Percentiles rank a stretch among this genome's conserved stretches.
Conservation (phyloP, 495 filamentous ascomycete species). For the Aspergillus sparsus region DNA sequence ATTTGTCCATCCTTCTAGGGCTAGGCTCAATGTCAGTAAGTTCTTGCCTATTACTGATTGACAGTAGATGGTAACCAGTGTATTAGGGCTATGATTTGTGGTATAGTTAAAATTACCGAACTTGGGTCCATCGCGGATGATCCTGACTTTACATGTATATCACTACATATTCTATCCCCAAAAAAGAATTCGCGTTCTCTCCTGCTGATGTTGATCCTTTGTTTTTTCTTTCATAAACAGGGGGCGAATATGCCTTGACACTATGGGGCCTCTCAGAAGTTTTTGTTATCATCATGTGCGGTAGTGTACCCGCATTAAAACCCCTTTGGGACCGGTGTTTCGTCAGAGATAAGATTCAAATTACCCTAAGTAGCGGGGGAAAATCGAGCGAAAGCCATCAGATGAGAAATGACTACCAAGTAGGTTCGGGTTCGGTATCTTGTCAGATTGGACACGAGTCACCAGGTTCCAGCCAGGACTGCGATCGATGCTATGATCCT, state of each 20-base stretch:
- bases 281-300: slow-evolving; percentile 11
- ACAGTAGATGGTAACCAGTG: neutral
- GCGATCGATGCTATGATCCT: neutral
- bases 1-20: slow-evolving; percentile 5
- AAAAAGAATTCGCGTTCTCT: neutral
- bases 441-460: slow-evolving; percentile 1
- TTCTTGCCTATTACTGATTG: neutral
- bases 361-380: neutral
- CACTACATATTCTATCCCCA: neutral
- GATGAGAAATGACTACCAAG: slow-evolving; percentile 1
- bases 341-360: neutral
- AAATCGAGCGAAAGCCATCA: neutral
- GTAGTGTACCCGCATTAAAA: slow-evolving; percentile 2
- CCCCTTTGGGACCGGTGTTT: slow-evolving; percentile 1
- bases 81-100: slow-evolving; percentile 9
- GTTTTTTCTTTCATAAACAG: neutral
- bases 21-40: slow-evolving; percentile 7
- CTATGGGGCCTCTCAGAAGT: slow-evolving; percentile 7
- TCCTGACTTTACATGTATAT: slow-evolving; percentile 12
- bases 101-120: slow-evolving; percentile 6
- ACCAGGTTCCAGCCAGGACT: neutral
- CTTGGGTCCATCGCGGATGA: slow-evolving; percentile 1
- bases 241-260: slow-evolving; percentile 1
- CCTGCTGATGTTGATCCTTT: neutral
- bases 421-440: neutral